These are phyloP conservation scores for Leersia perrieri DNA, from an alignment of 176 grass and related monocot species.

Conservation along the genomic window DNA sequence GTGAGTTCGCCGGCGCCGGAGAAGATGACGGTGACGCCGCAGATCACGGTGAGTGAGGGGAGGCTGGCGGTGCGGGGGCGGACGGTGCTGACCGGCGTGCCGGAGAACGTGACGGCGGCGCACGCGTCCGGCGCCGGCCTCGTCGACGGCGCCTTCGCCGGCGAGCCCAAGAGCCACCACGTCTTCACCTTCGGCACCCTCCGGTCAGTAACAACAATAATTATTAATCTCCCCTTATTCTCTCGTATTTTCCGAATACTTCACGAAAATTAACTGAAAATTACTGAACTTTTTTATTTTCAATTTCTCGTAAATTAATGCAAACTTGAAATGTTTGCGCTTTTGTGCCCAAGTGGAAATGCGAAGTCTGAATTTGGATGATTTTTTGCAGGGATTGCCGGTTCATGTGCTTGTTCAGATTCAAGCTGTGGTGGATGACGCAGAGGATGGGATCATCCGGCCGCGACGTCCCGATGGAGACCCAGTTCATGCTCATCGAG, in stretches of 20 bases:
- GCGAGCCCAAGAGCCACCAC: slow-evolving; percentile 63
- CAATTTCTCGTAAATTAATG: background rate
- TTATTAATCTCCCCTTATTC: too few species aligned
- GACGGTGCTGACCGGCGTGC: slow-evolving; percentile 69
- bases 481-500: slow-evolving; percentile 91
- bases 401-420: slow-evolving; percentile 73
- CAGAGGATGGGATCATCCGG: slow-evolving; percentile 63
- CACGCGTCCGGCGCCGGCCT: slow-evolving; percentile 46
- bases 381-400: slow-evolving; percentile 43
- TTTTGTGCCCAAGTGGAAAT: background rate
- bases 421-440: slow-evolving; percentile 89
- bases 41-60: slow-evolving; percentile 62
- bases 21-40: slow-evolving; percentile 67
- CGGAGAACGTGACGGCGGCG: slow-evolving; percentile 51
- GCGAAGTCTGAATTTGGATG: background rate
- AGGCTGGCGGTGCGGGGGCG: slow-evolving; percentile 56
- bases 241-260: background rate
- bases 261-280: background rate
- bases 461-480: slow-evolving; percentile 75
- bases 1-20: background rate
- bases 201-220: slow-evolving; percentile 35
- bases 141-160: slow-evolving; percentile 47
- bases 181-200: slow-evolving; percentile 73
- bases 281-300: too few species aligned
- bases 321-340: too few species aligned